Conservation (phyloP, 139 green algal species). For the Tetraselmis striata region DNA sequence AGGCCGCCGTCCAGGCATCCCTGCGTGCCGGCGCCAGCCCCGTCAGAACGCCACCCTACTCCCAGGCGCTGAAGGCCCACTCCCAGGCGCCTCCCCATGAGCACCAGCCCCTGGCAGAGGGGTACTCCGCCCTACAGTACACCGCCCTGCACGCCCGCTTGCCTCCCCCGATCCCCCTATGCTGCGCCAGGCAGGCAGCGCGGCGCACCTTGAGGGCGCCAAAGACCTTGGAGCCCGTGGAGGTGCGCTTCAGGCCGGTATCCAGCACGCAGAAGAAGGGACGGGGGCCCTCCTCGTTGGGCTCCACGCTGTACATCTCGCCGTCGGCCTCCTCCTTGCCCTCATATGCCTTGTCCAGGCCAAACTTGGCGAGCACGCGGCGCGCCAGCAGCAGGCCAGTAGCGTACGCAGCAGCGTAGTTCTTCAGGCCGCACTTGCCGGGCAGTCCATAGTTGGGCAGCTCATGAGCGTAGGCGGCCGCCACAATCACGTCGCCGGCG, state of each 20-base stretch:
- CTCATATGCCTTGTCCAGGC: slow-evolving; percentile 84
- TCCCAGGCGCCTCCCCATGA: no score
- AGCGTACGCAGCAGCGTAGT: slow-evolving; percentile 94
- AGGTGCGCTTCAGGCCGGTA: slow-evolving; percentile 92
- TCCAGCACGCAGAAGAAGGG: slow-evolving; percentile 95
- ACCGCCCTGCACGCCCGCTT: no score
- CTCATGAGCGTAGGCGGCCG: slow-evolving; percentile 87
- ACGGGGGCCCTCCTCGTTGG: slow-evolving; percentile 74
- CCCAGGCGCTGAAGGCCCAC: no score
- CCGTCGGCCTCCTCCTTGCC: slow-evolving; percentile 56
- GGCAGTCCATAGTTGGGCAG: slow-evolving; percentile 85
- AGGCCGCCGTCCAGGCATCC: slow-evolving; percentile 93
- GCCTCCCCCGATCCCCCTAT: no score
- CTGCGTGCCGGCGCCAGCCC: slow-evolving; percentile 45
- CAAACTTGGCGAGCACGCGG: slow-evolving; percentile 88
- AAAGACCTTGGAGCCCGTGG: slow-evolving; percentile 91
- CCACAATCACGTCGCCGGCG: slow-evolving; percentile 83
- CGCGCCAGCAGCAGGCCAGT: slow-evolving; percentile 90
- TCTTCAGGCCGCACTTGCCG: slow-evolving; percentile 82
- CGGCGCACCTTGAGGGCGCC: slow-evolving; percentile 76
- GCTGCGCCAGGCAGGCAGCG: no score
- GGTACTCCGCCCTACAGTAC: no score
- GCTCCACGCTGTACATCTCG: slow-evolving; percentile 96
- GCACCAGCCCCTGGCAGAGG: no score
- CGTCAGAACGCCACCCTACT: no score